Evolutionary conservation across 2,329 filamentous ascomycete genomes (phyloP).

Genomic region (Monosporascus sp.): DNA sequence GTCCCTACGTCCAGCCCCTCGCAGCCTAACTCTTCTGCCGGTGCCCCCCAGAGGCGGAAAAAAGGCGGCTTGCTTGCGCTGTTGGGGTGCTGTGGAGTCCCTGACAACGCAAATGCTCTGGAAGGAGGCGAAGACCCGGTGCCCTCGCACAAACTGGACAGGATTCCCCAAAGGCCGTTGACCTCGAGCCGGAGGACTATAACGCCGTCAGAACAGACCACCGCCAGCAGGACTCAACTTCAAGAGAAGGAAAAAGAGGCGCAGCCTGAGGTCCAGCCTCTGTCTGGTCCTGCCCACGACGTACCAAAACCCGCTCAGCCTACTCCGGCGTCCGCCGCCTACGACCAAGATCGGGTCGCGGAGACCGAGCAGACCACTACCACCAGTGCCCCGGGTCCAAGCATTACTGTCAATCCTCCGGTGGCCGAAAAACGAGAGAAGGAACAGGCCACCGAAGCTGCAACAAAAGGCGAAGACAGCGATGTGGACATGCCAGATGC

Average conservation of each 20-base stretch:
- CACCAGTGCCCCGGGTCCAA: slow-evolving; percentile 30
- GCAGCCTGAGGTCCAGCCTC: slow-evolving; percentile 24
- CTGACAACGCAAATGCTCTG: slow-evolving; percentile 52
- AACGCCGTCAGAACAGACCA: slow-evolving; percentile 47
- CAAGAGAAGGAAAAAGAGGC: slow-evolving; percentile 45
- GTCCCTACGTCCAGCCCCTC: slow-evolving; percentile 45
- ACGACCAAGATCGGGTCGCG: slow-evolving; percentile 35
- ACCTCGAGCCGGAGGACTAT: slow-evolving; percentile 50
- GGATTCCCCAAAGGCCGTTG: slow-evolving; percentile 48
- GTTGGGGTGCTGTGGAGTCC: slow-evolving; percentile 62
- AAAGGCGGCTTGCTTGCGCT: slow-evolving; percentile 56
- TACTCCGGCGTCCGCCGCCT: slow-evolving; percentile 40
- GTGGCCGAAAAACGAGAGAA: slow-evolving; percentile 28
- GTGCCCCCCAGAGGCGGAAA: slow-evolving; percentile 42
- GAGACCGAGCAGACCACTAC: slow-evolving; percentile 44
- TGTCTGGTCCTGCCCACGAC: slow-evolving; percentile 21
- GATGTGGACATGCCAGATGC: slow-evolving; percentile 66
- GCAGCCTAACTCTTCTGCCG: slow-evolving; percentile 47
- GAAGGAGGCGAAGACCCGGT: slow-evolving; percentile 51
- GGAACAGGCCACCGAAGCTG: slow-evolving; percentile 30
- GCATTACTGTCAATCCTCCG: slow-evolving; percentile 38
- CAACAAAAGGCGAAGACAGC: slow-evolving; percentile 46
- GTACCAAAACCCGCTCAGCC: slow-evolving; percentile 37
- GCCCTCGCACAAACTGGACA: slow-evolving; percentile 51
- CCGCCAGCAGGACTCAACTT: slow-evolving; percentile 35